Conservation (phyloP, 306 rosid species). For the Phaseolus lunatus region DNA sequence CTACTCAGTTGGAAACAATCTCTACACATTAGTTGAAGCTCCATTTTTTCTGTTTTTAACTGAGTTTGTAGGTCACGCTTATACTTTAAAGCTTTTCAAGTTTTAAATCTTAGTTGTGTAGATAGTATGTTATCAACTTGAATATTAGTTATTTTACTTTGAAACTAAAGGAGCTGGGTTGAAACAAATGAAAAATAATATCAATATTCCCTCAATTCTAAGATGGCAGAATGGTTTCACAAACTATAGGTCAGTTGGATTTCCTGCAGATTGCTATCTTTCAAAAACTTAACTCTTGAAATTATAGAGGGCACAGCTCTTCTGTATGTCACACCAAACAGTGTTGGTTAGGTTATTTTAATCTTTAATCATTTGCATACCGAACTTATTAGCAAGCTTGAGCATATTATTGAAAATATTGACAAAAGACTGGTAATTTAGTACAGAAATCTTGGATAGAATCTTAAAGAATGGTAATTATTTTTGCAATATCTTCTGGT, state of each 20-base stretch:
- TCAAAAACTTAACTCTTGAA: neutral
- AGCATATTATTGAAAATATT: slow-evolving; percentile 25
- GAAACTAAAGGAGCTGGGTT: neutral
- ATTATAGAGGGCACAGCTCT: neutral
- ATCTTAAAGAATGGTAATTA: neutral
- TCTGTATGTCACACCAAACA: neutral
- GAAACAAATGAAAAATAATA: slow-evolving; percentile 3
- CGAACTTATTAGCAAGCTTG: neutral
- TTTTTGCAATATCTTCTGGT: slow-evolving; percentile 24
- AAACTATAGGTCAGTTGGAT: slow-evolving; percentile 19
- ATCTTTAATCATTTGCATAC: slow-evolving; percentile 22
- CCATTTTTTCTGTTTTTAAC: neutral
- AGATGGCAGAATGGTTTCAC: no score
- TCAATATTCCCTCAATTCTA: neutral
- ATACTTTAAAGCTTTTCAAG: neutral
- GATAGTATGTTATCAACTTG: slow-evolving; percentile 1
- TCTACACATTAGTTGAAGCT: neutral
- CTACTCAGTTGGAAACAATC: neutral
- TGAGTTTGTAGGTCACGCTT: neutral
- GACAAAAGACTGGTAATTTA: slow-evolving; percentile 21
- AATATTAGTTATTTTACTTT: slow-evolving; percentile 24
- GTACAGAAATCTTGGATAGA: neutral
- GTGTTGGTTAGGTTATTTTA: slow-evolving; percentile 11
- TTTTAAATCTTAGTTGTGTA: slow-evolving; percentile 28
- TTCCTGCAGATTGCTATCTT: neutral